Conservation (phyloP, 2,329 filamentous ascomycete species). For the Trichoderma atrobrunneum region DNA sequence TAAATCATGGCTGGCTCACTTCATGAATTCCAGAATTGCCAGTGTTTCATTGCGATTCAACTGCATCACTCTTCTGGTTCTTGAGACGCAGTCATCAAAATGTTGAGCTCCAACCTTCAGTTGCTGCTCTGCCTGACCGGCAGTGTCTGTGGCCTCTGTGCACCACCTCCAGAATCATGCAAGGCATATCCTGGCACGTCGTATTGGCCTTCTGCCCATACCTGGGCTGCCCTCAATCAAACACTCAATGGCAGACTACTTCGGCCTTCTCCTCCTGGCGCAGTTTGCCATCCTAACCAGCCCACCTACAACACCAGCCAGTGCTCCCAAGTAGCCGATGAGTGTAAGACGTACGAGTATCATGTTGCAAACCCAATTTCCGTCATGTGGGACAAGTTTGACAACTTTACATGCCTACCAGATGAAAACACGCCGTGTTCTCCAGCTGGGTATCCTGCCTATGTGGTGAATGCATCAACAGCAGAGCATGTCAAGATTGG, state of each 20-base stretch:
- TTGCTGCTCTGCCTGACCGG: background rate
- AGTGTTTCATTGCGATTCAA: background rate
- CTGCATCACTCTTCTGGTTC: background rate
- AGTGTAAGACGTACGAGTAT: conserved; percentile 31
- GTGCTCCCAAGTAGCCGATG: conserved; percentile 30
- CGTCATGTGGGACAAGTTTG: conserved; percentile 41
- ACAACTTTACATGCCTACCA: conserved; percentile 52
- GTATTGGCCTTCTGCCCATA: conserved; percentile 46
- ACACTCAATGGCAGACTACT: conserved; percentile 44
- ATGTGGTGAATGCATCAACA: conserved; percentile 36
- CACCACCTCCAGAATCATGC: conserved; percentile 31
- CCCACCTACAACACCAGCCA: conserved; percentile 26
- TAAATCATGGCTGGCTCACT: background rate
- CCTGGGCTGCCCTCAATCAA: conserved; percentile 47
- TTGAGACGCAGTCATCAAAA: background rate
- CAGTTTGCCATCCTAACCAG: conserved; percentile 31
- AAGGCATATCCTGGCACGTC: conserved; percentile 46
- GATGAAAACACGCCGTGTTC: conserved; percentile 35
- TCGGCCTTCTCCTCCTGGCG: conserved; percentile 37
- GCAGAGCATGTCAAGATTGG: conserved; percentile 33
- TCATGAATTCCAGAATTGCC: background rate
- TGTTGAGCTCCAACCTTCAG: background rate
- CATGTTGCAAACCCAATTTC: conserved; percentile 33
- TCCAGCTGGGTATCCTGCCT: conserved; percentile 34
- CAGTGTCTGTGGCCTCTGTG: background rate